These are phyloP conservation scores for Ascochyta lentis DNA, from an alignment of 2,329 filamentous ascomycete species.

Conservation along the genomic window DNA sequence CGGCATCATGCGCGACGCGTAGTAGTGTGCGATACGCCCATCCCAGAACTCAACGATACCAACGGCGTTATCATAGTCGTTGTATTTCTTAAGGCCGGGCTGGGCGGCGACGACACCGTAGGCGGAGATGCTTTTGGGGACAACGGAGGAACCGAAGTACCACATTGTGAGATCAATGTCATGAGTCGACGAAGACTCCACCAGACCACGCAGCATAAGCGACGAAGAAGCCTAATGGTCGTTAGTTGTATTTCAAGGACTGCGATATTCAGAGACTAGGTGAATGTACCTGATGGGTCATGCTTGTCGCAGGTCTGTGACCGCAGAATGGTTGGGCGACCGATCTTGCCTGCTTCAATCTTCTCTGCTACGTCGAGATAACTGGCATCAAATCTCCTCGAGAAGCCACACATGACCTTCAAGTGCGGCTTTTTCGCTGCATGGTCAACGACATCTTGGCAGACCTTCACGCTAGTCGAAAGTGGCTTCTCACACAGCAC, in stretches of 20 bases:
- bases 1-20: slow-evolving; percentile 52
- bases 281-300: slow-evolving; percentile 28
- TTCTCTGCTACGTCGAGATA: slow-evolving; percentile 51
- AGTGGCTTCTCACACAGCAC: slow-evolving; percentile 52
- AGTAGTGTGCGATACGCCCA: slow-evolving; percentile 55
- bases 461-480: slow-evolving; percentile 39
- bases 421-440: slow-evolving; percentile 47
- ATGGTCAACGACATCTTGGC: slow-evolving; percentile 42
- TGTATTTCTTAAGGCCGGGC: slow-evolving; percentile 47
- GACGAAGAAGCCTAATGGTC: slow-evolving; percentile 51
- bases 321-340: slow-evolving; percentile 50
- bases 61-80: slow-evolving; percentile 55
- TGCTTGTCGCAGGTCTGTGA: slow-evolving; percentile 54
- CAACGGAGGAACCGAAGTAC: slow-evolving; percentile 49
- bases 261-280: background rate
- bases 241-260: background rate
- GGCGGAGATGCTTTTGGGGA: slow-evolving; percentile 49
- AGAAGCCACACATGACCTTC: slow-evolving; percentile 56
- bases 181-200: slow-evolving; percentile 57
- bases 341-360: slow-evolving; percentile 47
- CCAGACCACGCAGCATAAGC: slow-evolving; percentile 51
- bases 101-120: slow-evolving; percentile 46
- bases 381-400: slow-evolving; percentile 54
- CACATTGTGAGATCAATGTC: slow-evolving; percentile 55
- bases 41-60: slow-evolving; percentile 55